These are phyloP conservation scores for Mycena olivaceomarginata DNA, from an alignment of 768 basidiomycete genomes.

Conservation along the genomic window DNA sequence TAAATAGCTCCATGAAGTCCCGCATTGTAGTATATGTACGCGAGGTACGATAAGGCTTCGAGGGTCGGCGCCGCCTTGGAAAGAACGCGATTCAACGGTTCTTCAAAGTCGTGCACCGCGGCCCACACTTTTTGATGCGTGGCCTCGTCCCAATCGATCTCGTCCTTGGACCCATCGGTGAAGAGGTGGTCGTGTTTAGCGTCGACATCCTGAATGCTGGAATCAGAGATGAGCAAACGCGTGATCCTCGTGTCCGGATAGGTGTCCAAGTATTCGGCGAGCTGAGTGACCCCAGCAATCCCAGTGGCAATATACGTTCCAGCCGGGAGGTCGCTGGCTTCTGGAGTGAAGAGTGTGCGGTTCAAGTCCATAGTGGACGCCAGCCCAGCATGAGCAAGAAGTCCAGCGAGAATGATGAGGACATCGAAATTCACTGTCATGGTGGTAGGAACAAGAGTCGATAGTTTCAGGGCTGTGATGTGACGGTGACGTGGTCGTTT, in stretches of 20 bases:
- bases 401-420: slow-evolving; percentile 22
- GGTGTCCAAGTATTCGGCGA: slow-evolving; percentile 23
- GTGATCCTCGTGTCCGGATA: slow-evolving; percentile 15
- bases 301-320: slow-evolving; percentile 27
- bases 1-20: neutral
- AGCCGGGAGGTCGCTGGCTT: slow-evolving; percentile 11
- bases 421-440: slow-evolving; percentile 16
- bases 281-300: slow-evolving; percentile 16
- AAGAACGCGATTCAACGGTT: slow-evolving; percentile 24
- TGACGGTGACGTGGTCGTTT: slow-evolving; percentile 20
- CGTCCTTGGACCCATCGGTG: slow-evolving; percentile 7
- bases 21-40: slow-evolving; percentile 6
- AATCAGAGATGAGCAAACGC: slow-evolving; percentile 18
- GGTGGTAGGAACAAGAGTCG: slow-evolving; percentile 16
- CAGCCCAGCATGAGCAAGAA: slow-evolving; percentile 22
- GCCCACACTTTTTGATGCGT: neutral
- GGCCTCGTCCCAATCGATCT: slow-evolving; percentile 1
- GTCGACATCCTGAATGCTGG: slow-evolving; percentile 18
- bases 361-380: slow-evolving; percentile 21
- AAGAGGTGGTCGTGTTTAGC: slow-evolving; percentile 7
- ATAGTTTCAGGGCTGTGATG: neutral
- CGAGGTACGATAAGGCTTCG: slow-evolving; percentile 24
- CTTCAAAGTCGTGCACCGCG: slow-evolving; percentile 18
- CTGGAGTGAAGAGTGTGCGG: slow-evolving; percentile 21
- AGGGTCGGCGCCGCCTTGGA: slow-evolving; percentile 11